Percentiles rank a stretch among this genome's conserved stretches.
These are phyloP conservation scores for Orbilia quercus DNA, from an alignment of 2,329 filamentous ascomycete genomes.

Conservation along the genomic window DNA sequence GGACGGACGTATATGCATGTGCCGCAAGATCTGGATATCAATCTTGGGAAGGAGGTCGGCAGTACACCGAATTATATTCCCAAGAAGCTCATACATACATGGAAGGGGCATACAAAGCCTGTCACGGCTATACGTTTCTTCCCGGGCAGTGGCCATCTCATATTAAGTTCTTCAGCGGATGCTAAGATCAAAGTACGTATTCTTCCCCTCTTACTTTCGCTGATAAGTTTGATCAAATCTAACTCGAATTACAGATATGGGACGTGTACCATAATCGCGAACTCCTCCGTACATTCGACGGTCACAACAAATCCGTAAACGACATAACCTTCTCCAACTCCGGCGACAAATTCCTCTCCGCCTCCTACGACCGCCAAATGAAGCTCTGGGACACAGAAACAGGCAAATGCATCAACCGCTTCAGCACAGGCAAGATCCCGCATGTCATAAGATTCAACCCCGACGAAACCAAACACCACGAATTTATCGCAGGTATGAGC, in stretches of 20 bases:
- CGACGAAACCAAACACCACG: constrained; percentile 77
- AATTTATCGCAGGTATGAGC: constrained; percentile 96
- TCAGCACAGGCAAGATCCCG: constrained; percentile 92
- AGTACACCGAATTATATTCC: constrained; percentile 90
- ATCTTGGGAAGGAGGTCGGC: constrained; percentile 82
- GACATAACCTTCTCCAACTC: constrained; percentile 86
- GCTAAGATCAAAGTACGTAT: constrained; percentile 77
- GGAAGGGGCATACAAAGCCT: constrained; percentile 84
- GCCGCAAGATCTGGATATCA: constrained; percentile 87
- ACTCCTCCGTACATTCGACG: constrained; percentile 87
- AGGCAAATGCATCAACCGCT: constrained; percentile 85
- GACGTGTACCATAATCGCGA: constrained; percentile 92
- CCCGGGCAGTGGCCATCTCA: constrained; percentile 83
- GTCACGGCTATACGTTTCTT: constrained; percentile 92
- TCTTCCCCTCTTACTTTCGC: not conserved
- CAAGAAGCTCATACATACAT: constrained; percentile 91
- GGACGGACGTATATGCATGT: constrained; percentile 98
- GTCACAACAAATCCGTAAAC: constrained; percentile 88
- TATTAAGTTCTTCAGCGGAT: constrained; percentile 90
- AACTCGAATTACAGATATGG: constrained; percentile 71
- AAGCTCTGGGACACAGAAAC: constrained; percentile 99
- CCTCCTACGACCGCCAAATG: constrained; percentile 93
- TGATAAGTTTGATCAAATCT: constrained; percentile 9
- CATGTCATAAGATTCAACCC: constrained; percentile 96
- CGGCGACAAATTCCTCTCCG: constrained; percentile 87